Base-by-base conservation (phyloP, 2,329 filamentous ascomycete species). In the Gremmenia infestans region DNA sequence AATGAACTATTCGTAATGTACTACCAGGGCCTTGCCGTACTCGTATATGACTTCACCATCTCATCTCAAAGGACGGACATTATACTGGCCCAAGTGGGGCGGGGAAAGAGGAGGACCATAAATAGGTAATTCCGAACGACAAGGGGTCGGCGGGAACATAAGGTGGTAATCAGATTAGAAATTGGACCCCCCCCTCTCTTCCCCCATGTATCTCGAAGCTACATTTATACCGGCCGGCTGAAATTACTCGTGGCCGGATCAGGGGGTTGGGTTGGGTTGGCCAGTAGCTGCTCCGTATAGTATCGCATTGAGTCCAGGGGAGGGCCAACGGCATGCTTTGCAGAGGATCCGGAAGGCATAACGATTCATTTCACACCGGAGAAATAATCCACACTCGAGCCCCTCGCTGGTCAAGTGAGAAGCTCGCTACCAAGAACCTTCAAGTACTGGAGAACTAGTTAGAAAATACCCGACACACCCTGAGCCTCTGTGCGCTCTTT, bases 341-440 rank as follows among this genome's bases (percentile, higher is more conserved):
- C 43, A 37, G 45, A 28, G 28, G 15, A 49, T 15, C 28, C 48
- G 28, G 57, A 61, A 62, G 58, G 61, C 62, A 64, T 62, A 56
- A 54, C 48, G 42, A 49, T 59, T 67, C 63, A 63, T 64, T 65
- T 64, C 53, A 57, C 48, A 45, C 19, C 61, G 63, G 65, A 66
- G 60, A 65, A 65, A 60, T 61, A 60, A 37, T 56, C 56, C 50
- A 60, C 60, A 65, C 28, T 32, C 60, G 60, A 62, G 58, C 59
- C 62, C 50, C 52, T 56, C 40, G 40, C 40, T 56, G 57, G 45
- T 58, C 57, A 17, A 23, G 23, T 57, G 37, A 39, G 6, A 14
- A 39, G 14, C n/a, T 15, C n/a, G 37, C 37, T 15, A 6, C n/a
- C n/a, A n/a, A 15, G 37, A 15, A 17, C 37, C 4, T 40, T 5